Evolutionary conservation across 345 rosid species (phyloP).

Genomic region (Nasturtium officinale): DNA sequence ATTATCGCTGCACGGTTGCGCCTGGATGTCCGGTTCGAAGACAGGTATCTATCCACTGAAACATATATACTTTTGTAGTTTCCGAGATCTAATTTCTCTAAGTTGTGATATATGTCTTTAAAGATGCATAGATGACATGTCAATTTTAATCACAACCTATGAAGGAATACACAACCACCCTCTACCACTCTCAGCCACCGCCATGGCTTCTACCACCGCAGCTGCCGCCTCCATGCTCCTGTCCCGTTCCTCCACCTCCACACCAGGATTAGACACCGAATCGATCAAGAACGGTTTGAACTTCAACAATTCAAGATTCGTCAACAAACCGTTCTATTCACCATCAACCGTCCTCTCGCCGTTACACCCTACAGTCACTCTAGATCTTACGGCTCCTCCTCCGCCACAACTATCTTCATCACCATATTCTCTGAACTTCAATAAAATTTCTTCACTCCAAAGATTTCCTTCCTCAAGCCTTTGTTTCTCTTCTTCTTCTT

Average conservation of each 20-base stretch:
- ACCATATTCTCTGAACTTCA: slow-evolving; percentile 44
- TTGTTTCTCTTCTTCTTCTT: slow-evolving; percentile 53
- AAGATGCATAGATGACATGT: slow-evolving; percentile 70
- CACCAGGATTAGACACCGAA: slow-evolving; percentile 33
- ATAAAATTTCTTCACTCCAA: slow-evolving; percentile 39
- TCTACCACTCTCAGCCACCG: slow-evolving; percentile 69
- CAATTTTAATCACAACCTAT: slow-evolving; percentile 74
- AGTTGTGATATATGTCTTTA: slow-evolving; percentile 22
- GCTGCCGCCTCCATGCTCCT: slow-evolving; percentile 82
- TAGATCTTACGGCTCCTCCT: slow-evolving; percentile 67
- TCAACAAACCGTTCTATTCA: slow-evolving; percentile 44
- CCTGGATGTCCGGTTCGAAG: slow-evolving; percentile 80
- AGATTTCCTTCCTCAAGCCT: slow-evolving; percentile 59
- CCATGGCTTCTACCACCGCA: slow-evolving; percentile 84
- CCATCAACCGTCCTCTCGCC: slow-evolving; percentile 44
- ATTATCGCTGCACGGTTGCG: slow-evolving; percentile 86
- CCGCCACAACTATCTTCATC: slow-evolving; percentile 42
- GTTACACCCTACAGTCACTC: slow-evolving; percentile 70
- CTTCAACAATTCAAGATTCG: slow-evolving; percentile 52
- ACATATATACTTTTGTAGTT: no score
- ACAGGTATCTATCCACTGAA: slow-evolving; percentile 52
- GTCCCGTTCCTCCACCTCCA: slow-evolving; percentile 59
- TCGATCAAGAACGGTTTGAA: slow-evolving; percentile 47
- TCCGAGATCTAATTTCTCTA: no score
- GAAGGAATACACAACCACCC: slow-evolving; percentile 80